Evolutionary conservation across 2,329 filamentous ascomycete species (phyloP), one percentile per base, ranked within the genome.

Genomic region (Thelonectria olida): DNA sequence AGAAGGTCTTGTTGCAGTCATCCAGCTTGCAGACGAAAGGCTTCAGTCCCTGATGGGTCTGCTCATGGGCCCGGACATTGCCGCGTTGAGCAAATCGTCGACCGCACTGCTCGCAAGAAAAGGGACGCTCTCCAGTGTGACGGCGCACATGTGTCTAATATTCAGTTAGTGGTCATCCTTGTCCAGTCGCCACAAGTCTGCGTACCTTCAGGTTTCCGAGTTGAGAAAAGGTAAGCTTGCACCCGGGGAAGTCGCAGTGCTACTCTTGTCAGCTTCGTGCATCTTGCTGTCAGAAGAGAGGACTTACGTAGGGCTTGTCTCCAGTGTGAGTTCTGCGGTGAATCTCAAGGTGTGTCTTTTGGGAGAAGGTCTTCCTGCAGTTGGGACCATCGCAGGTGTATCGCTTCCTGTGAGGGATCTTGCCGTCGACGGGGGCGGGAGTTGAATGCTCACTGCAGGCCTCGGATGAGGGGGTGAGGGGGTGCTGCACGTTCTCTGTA

Each of bases 311-410:
- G 62, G 95, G 95, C 75, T 93, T 96, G 54, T 91, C 88, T 15
- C 96, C 96, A 2, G 92, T 97, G 77, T 99, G 96, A 5, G 91
- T 90, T 66, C 94, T 86, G 45, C 87, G 89, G 76, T 99, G 96
- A 49, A 96, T 97, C 63, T 96, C 91, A 10, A 97, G 84, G 71
- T 98, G 95, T 1, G 94, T 97, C 79, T 95, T 97, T 74, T 98
- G 95, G 61, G 88, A 88, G 76, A 97, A 98, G 63, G 85, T 88
- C 81, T 96, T 96, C 68, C 84, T 82, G 76, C 95, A 98, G 39
- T 87, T 87, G 7, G 88, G 85, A 38, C 93, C 84, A 19, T 84
- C 85, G 78, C 96, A 99, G 17, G 85, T 80, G 75, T 95, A 93
- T 71, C 88, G 81, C 76, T 89, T 96, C 66, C 15, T 45, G 41